A percentile compares a stretch with the other conserved stretches of the same genome.
These are phyloP conservation scores for Ustilago trichophora DNA, from an alignment of 1,284 basidiomycete genomes.

Conservation along the genomic window DNA sequence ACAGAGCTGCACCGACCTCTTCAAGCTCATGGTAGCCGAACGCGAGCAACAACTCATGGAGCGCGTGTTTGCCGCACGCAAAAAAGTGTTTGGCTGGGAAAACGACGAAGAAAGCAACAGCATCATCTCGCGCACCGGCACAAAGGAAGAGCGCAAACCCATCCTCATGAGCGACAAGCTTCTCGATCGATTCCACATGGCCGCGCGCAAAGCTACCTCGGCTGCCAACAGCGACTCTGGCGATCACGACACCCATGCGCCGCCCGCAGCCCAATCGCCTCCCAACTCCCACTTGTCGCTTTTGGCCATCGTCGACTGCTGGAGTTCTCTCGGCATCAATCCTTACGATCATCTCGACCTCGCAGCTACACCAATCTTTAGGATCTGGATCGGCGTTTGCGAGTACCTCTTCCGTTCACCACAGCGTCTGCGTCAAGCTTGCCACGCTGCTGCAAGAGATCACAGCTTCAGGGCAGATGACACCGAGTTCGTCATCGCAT, in stretches of 20 bases:
- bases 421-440: slow-evolving; percentile 50
- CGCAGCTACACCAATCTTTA: slow-evolving; percentile 94
- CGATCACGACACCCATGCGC: slow-evolving; percentile 7
- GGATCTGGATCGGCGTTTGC: slow-evolving; percentile 95
- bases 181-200: slow-evolving; percentile 87
- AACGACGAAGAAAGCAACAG: slow-evolving; percentile 55
- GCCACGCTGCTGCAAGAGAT: slow-evolving; percentile 77
- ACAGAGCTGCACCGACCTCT: slow-evolving; percentile 83
- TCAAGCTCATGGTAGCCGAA: slow-evolving; percentile 93
- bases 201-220: slow-evolving; percentile 68
- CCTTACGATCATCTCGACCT: slow-evolving; percentile 91
- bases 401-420: slow-evolving; percentile 88
- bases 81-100: slow-evolving; percentile 78
- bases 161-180: slow-evolving; percentile 88
- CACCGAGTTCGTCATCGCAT: slow-evolving; percentile 91
- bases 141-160: slow-evolving; percentile 69
- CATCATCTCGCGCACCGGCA: slow-evolving; percentile 39
- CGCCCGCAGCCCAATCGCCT: slow-evolving; percentile 31
- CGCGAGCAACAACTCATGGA: slow-evolving; percentile 71
- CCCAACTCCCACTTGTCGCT: slow-evolving; percentile 92
- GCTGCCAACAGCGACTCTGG: slow-evolving; percentile 13
- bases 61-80: slow-evolving; percentile 79
- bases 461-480: slow-evolving; percentile 87
- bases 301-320: slow-evolving; percentile 99
- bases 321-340: slow-evolving; percentile 85